phyloP scores from a whole-genome alignment of 495 filamentous ascomycete genomes.

The Mytilinidion resinicola region DNA sequence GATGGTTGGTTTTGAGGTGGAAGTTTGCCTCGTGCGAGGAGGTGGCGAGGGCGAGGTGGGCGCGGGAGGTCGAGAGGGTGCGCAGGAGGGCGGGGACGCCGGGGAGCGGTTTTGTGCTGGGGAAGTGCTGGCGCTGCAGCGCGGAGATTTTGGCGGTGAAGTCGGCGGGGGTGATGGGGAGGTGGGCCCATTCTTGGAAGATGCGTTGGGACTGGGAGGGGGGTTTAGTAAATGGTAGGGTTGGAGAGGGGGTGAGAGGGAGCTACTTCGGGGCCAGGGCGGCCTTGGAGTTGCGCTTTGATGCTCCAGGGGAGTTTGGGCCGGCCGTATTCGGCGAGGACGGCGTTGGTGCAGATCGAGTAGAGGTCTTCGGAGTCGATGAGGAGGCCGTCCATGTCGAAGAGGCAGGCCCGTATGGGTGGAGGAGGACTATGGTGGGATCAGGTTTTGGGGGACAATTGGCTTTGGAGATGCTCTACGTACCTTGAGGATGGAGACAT shows the following conservation, averaged over 20 bases:
- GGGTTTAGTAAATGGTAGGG: not conserved
- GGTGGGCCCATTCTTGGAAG: slow-evolving; percentile 78
- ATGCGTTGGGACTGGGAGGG: slow-evolving; percentile 45
- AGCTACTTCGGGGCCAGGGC: slow-evolving; percentile 63
- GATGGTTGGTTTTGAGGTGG: slow-evolving; percentile 69
- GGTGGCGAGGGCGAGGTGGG: slow-evolving; percentile 82
- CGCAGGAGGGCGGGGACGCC: slow-evolving; percentile 66
- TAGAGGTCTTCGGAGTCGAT: slow-evolving; percentile 93
- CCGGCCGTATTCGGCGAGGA: slow-evolving; percentile 67
- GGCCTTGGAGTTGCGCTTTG: slow-evolving; percentile 93
- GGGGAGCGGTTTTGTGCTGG: slow-evolving; percentile 64
- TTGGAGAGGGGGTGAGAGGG: not conserved
- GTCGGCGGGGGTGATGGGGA: slow-evolving; percentile 64
- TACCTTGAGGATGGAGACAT: not conserved
- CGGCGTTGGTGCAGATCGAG: slow-evolving; percentile 70
- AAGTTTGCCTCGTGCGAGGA: slow-evolving; percentile 67
- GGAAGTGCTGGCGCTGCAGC: slow-evolving; percentile 68
- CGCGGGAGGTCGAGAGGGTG: slow-evolving; percentile 42
- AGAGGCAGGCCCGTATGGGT: slow-evolving; percentile 84
- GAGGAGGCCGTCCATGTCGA: slow-evolving; percentile 97
- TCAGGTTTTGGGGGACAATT: not conserved
- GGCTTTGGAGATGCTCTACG: not conserved
- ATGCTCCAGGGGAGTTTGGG: slow-evolving; percentile 79
- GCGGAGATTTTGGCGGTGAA: slow-evolving; percentile 51
- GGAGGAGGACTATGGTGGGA: slow-evolving; percentile 37